Percentiles rank a stretch among this genome's conserved stretches.
Evolutionary conservation across 495 filamentous ascomycete genomes (phyloP).

Genomic region (Podospora comata): DNA sequence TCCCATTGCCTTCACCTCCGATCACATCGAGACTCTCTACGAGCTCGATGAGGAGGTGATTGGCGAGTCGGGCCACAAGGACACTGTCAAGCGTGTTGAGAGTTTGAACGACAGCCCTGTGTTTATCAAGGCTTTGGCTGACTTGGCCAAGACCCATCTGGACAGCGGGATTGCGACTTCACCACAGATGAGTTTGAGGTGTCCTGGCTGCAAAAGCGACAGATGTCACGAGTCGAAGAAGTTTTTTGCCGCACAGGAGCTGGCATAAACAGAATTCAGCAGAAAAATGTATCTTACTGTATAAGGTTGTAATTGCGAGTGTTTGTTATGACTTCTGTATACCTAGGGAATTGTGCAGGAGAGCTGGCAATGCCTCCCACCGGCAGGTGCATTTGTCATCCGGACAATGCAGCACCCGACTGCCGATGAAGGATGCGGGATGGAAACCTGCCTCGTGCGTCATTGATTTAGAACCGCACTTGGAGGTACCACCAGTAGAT

Average conservation of each 20-base stretch:
- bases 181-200: conserved; percentile 83
- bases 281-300: neutral
- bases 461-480: neutral
- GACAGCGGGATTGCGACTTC: conserved; percentile 63
- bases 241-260: conserved; percentile 68
- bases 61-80: conserved; percentile 72
- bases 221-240: conserved; percentile 86
- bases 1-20: conserved; percentile 95
- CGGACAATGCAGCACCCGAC: neutral
- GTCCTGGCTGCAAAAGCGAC: conserved; percentile 91
- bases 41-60: conserved; percentile 97
- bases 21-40: conserved; percentile 97
- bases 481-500: neutral
- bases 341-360: neutral
- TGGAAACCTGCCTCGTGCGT: neutral
- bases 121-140: conserved; percentile 87
- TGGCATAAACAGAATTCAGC: neutral
- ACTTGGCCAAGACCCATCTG: conserved; percentile 79
- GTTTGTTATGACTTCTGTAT: neutral
- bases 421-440: neutral
- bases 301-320: neutral
- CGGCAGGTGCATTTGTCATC: neutral
- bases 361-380: neutral
- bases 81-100: conserved; percentile 84
- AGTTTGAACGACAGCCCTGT: conserved; percentile 88